Base-by-base conservation (phyloP, 116 monocot genomes). In the Phalaenopsis hybrid region DNA sequence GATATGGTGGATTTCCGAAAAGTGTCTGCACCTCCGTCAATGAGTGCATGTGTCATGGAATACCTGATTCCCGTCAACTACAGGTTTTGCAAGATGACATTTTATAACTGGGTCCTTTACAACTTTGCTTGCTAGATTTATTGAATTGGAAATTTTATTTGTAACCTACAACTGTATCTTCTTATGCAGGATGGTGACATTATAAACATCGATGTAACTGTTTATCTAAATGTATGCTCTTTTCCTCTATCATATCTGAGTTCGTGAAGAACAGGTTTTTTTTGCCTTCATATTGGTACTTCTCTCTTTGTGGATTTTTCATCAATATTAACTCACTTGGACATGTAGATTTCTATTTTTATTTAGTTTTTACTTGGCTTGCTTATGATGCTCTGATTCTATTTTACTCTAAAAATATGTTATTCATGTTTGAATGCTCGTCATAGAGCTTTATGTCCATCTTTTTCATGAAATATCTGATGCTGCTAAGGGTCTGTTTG, bases 41-140 rank as follows among this genome's bases (percentile, higher is more conserved):
- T 88, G 99, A 99, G 70, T 99, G 99, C 89, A 95, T 99, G 92
- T 99, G 99, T 79, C 99, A 99, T 89, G 99, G 99, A 69, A 94
- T 99, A 79, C 99, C 99, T 78, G 99, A 99, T 90, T 92, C 95
- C 59, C 93, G 99, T 31, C 93, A 90, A 44, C 77, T 99, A 61
- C 92, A 95, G 99, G 99, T 98, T 81, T 81, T 63, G 17, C 44
- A 43, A 82, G 17, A 51, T 45, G 33, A 80, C 43, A 25, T 18
- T 37, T 80, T 37, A 9, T 77, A 80, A 46, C 11, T 41, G 52
- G 55, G 37, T 59, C 48, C 17, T 74, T 65, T 48, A 57, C 25
- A 20, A 67, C 31, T 50, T 46, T 77, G 28, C 37, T 74, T 10
- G 46, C 70, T 78, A 6, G 16, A 46, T 65, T 45, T 59, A 21